These are phyloP conservation scores for Trichoderma sp. DNA, from an alignment of 2,329 filamentous ascomycete genomes.

Conservation along the genomic window DNA sequence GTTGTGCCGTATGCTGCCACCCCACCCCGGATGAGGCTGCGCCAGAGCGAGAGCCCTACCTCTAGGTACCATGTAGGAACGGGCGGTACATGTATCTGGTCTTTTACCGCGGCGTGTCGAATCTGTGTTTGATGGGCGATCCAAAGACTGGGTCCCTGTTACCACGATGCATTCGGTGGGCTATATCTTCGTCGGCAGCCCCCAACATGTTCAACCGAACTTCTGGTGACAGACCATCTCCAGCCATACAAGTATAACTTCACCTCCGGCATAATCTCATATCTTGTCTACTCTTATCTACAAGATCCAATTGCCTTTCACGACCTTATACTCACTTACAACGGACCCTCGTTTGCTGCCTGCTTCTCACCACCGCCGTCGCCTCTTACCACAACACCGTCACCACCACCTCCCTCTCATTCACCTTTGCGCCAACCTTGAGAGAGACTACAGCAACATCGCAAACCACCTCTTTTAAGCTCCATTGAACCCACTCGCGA, in stretches of 20 bases:
- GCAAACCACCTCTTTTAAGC: background rate
- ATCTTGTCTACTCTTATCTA: background rate
- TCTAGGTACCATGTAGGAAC: slow-evolving; percentile 4
- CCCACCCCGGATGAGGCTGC: slow-evolving; percentile 25
- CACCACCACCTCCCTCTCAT: background rate
- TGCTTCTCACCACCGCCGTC: background rate
- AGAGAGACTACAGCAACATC: background rate
- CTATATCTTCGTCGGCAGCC: slow-evolving; percentile 20
- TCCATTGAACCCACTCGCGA: background rate
- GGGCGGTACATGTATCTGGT: slow-evolving; percentile 2
- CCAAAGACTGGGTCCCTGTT: slow-evolving; percentile 10
- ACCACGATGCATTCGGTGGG: slow-evolving; percentile 18
- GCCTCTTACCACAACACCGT: background rate
- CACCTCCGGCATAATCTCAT: background rate
- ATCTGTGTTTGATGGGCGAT: slow-evolving; percentile 21
- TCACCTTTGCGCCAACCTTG: background rate
- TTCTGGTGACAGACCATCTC: slow-evolving; percentile 12
- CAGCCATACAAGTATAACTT: slow-evolving; percentile 4
- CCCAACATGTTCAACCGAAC: slow-evolving; percentile 16
- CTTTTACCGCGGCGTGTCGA: slow-evolving; percentile 14
- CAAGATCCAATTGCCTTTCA: slow-evolving; percentile 1
- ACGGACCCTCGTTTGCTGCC: slow-evolving; percentile 10
- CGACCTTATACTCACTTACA: background rate
- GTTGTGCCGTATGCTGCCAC: background rate
- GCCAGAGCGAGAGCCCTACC: slow-evolving; percentile 7